Evolutionary conservation across 441 rosid genomes (phyloP), one percentile per base, ranked within the genome.

Genomic region (Syzygium malaccense): DNA sequence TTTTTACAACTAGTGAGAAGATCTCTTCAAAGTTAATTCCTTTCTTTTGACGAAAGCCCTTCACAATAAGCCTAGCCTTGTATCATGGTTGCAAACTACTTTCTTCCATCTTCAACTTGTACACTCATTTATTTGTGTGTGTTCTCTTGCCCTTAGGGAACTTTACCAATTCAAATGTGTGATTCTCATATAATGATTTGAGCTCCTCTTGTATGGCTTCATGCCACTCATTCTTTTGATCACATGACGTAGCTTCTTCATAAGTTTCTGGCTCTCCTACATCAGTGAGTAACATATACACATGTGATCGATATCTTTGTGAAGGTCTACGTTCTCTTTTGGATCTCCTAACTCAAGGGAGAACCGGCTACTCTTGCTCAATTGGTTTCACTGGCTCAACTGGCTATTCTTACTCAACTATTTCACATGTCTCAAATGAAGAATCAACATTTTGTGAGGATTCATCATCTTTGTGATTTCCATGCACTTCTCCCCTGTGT

Each of bases 331-430:
- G 8, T 8, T 60, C 68, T 60, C 33, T 60, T 28, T 15, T 60
- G 14, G n/a, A 60, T 60, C 68, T 60, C n/a, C 68, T 60, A 13
- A 28, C 68, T 60, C 12, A 18, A 60, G 68, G 33, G 6, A 60
- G 14, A 32, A 28, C 33, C 3, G 0, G 2, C n/a, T 60, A 8
- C n/a, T 60, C 68, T 0, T 3, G 33, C n/a, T 60, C 8, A 28
- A 28, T 60, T 32, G 68, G 14, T 0, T 14, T 3, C 14, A 28
- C 33, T 28, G 7, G 33, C 17, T 60, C n/a, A 60, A 60, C 0
- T 8, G 68, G 18, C 18, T 0, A 28, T 4, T 53, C 54, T 14
- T 1, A 3, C n/a, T 60, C 32, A 14, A 28, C 28, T 60, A 0
- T 60, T 60, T 60, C 32, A 60, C 33, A 28, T 28, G 68, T 28